These are phyloP conservation scores for Myriosclerotinia curreyana DNA, from an alignment of 2,329 filamentous ascomycete species.

Conservation along the genomic window DNA sequence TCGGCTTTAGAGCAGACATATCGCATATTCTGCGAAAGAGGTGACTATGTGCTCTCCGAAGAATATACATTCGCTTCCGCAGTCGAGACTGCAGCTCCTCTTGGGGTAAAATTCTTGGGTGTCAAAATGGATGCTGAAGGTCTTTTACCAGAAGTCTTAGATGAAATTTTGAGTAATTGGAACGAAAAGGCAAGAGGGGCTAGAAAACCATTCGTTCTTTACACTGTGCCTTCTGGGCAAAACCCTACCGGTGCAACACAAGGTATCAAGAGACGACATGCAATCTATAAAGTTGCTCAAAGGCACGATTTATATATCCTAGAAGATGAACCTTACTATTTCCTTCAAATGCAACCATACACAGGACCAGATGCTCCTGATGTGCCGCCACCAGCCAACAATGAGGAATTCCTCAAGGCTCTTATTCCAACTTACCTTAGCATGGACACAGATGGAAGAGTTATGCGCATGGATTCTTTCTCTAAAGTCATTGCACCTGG, in stretches of 20 bases:
- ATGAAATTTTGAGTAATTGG: slow-evolving; percentile 64
- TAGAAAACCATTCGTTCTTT: slow-evolving; percentile 64
- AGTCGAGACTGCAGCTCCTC: slow-evolving; percentile 60
- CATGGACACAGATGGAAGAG: slow-evolving; percentile 81
- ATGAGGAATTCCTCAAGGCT: slow-evolving; percentile 69
- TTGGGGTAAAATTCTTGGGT: slow-evolving; percentile 59
- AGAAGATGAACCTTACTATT: slow-evolving; percentile 76
- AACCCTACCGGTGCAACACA: slow-evolving; percentile 76
- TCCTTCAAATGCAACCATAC: slow-evolving; percentile 63
- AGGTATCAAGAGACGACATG: slow-evolving; percentile 53
- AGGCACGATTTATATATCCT: slow-evolving; percentile 70
- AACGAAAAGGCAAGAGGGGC: slow-evolving; percentile 54
- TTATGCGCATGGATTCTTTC: slow-evolving; percentile 88
- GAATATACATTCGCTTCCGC: slow-evolving; percentile 84
- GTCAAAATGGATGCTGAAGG: slow-evolving; percentile 66
- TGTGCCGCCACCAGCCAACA: slow-evolving; percentile 50
- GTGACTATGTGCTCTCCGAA: slow-evolving; percentile 80
- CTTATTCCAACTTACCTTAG: slow-evolving; percentile 74
- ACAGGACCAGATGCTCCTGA: slow-evolving; percentile 34
- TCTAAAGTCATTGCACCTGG: slow-evolving; percentile 88
- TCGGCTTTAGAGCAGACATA: slow-evolving; percentile 79
- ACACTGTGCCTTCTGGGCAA: slow-evolving; percentile 70
- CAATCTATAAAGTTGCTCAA: slow-evolving; percentile 63
- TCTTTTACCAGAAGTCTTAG: slow-evolving; percentile 58
- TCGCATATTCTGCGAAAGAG: slow-evolving; percentile 73